These are phyloP conservation scores for Irpex sp. DNA, from an alignment of 1,284 basidiomycete genomes.

Conservation along the genomic window DNA sequence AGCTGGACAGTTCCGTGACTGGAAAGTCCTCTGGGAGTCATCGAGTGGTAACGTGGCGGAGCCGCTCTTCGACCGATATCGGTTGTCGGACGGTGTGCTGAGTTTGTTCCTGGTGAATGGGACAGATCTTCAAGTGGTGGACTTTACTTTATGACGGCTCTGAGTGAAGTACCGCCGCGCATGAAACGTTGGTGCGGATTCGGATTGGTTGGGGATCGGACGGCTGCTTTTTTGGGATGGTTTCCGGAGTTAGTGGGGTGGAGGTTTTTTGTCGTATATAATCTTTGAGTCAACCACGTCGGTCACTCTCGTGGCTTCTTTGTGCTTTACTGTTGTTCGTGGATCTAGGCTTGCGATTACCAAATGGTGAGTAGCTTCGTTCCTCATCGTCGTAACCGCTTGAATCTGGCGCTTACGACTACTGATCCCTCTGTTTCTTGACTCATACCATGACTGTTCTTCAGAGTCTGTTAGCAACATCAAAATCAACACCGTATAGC, in stretches of 20 bases:
- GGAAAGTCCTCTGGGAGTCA: constrained; percentile 34
- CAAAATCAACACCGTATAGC: constrained; percentile 18
- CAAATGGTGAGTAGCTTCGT: neutral
- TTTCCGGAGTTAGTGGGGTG: neutral
- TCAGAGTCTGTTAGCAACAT: neutral
- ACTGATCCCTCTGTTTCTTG: neutral
- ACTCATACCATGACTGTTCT: neutral
- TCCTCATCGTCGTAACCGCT: too few relatives aligned
- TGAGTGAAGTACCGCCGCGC: neutral
- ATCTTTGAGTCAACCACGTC: neutral
- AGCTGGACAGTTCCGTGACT: constrained; percentile 33
- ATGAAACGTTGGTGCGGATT: neutral
- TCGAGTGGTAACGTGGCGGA: constrained; percentile 33
- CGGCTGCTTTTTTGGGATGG: neutral
- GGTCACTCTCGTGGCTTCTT: neutral
- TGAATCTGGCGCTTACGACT: too few relatives aligned
- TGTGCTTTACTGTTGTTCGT: too few relatives aligned
- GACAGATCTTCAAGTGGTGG: constrained; percentile 31
- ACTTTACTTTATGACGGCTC: constrained; percentile 25
- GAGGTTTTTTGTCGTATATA: neutral
- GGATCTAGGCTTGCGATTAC: too few relatives aligned
- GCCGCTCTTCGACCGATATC: constrained; percentile 35
- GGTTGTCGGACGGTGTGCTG: constrained; percentile 29
- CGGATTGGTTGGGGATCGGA: neutral
- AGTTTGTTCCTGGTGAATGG: constrained; percentile 37